Evolutionary conservation across 345 rosid genomes (phyloP), one percentile per base, ranked within the genome.

Genomic region (Pistacia vera): DNA sequence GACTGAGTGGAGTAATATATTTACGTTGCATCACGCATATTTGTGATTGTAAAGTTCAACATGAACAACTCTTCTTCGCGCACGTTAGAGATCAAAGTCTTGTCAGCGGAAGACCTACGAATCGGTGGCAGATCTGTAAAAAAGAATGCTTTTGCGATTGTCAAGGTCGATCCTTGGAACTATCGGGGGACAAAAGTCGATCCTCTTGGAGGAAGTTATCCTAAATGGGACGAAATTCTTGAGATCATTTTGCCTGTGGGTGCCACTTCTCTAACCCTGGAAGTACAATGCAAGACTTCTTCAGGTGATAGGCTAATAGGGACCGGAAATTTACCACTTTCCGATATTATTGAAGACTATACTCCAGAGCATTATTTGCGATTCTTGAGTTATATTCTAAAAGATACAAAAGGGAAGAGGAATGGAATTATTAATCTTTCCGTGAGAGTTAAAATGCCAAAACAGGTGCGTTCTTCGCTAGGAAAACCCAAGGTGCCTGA

Each of bases 351-450:
- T 0, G 91, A 88, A 12, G 89, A 85, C 2, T 80, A 81, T 48
- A 35, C 76, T 6, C 92, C 91, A 1, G 83, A 54, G 49, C 83
- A 84, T 16, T 79, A 82, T 76, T 55, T 89, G 44, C 91, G 85
- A 7, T 85, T 93, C 41, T 74, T 93, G 86, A 93, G 97, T 72
- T 91, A 92, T 60, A 79, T 93, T 70, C 79, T 93, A 28, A 78
- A 86, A 61, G 91, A 93, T 46, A 61, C 56, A 1, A 77, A 48
- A 14, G 89, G 90, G 22, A 72, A 76, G 4, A 86, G 70, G 77
- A 79, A 83, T 8, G 95, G 97, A 0, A 84, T 90, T 54, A 49
- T 93, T 0, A 90, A 93, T 71, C 78, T 86, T 30, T 81, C 85
- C 0, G 77, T 72, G 18, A 83, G 58, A 72, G 83, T 74, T 13